phyloP scores from a whole-genome alignment of 305 asterid species.

The Fraxinus sp. region DNA sequence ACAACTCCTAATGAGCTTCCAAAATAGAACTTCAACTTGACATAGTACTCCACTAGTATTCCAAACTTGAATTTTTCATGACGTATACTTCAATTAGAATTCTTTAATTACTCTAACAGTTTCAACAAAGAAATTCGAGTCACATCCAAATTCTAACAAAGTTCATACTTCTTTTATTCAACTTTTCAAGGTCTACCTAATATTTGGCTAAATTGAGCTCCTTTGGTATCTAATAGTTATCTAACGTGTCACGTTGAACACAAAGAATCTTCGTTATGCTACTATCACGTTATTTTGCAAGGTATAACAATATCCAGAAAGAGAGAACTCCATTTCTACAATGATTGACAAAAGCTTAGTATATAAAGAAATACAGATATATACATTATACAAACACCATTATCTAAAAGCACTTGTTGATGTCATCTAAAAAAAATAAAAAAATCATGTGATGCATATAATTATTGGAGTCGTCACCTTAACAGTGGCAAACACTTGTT shows the following conservation, averaged over 20 bases:
- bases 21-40: too few relatives aligned
- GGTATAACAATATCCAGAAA: neutral
- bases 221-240: neutral
- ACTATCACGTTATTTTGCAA: neutral
- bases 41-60: too few relatives aligned
- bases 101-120: too few relatives aligned
- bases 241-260: neutral
- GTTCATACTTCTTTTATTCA: neutral
- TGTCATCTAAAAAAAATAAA: neutral
- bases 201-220: neutral
- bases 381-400: too few relatives aligned
- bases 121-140: too few relatives aligned
- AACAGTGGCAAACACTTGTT: neutral
- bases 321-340: neutral
- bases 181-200: neutral
- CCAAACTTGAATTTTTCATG: too few relatives aligned
- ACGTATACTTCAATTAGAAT: too few relatives aligned
- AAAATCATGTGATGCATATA: neutral
- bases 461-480: neutral
- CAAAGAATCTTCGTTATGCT: too few relatives aligned
- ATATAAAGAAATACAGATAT: neutral
- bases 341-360: too few relatives aligned
- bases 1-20: too few relatives aligned
- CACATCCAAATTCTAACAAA: too few relatives aligned
- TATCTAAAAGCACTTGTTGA: neutral